Base-by-base conservation (phyloP, 352 stramenopile species). In the Pythium dissotocum region DNA sequence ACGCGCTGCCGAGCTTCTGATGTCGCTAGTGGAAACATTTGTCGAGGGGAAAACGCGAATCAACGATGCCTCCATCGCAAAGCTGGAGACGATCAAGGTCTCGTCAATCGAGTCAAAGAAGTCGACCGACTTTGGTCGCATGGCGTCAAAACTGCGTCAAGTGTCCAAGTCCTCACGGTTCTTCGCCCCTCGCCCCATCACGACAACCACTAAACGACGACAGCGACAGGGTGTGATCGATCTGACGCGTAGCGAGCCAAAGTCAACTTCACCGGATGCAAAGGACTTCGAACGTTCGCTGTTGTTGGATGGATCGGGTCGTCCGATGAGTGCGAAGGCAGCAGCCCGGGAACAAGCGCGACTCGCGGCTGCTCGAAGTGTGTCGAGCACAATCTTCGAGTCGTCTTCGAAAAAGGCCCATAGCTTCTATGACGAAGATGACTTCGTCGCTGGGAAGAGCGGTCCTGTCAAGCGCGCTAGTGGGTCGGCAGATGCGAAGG, bases 361-460 rank as follows among this genome's bases (percentile, higher is more conserved):
- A 28, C 35, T 66, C 38, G 58, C 82, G 4, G 73, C 88, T 28
- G 83, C 89, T 21, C 32, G 65, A 82, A 71, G 75, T 77, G 44
- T 78, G 61, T 6, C 70, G 73, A 85, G 35, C 51, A 63, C 40
- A 26, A 82, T 61, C 24, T 74, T 67, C 35, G 72, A 83, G 72
- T 70, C 74, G n/a, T 76, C 78, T 35, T 73, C 80, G 35, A 80
- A 86, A 66, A 88, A 81, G 52, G 78, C 78, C 4, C 85, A 94
- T 51, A 90, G 77, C 18, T 94, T 94, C 33, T 94, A 93, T 48
- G 77, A 75, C 6, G 83, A 94, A 69, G 79, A 83, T 56, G 78
- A 88, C 36, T 88, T 86, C 12, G 66, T 70, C 4, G 52, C 60
- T 18, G 53, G 58, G 59, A 72, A 54, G 24, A 74, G 56, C 36